Conservation (phyloP, 2,329 filamentous ascomycete genomes). For the Penicillium sp. region DNA sequence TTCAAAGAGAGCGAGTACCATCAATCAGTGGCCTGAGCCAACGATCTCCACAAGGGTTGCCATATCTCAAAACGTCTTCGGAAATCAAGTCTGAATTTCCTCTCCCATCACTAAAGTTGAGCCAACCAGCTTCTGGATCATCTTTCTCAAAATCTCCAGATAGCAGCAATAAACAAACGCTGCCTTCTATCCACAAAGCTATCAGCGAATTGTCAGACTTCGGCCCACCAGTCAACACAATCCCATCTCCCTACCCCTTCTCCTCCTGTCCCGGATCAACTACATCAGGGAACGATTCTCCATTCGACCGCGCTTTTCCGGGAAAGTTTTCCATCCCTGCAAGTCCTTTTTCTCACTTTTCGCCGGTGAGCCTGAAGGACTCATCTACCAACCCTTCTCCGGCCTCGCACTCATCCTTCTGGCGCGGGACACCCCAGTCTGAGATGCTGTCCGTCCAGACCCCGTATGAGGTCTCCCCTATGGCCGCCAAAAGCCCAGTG, state of each 20-base stretch:
- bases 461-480: slow-evolving; percentile 32
- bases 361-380: slow-evolving; percentile 41
- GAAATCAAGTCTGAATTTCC: slow-evolving; percentile 33
- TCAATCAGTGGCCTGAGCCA: slow-evolving; percentile 10
- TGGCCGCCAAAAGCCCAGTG: slow-evolving; percentile 37
- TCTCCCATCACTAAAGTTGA: slow-evolving; percentile 43
- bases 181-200: slow-evolving; percentile 45
- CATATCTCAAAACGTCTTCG: slow-evolving; percentile 29
- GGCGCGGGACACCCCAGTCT: slow-evolving; percentile 29
- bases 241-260: slow-evolving; percentile 25
- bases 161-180: slow-evolving; percentile 32
- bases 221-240: slow-evolving; percentile 22
- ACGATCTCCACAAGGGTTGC: slow-evolving; percentile 11
- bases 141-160: slow-evolving; percentile 36
- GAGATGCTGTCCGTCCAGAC: slow-evolving; percentile 30
- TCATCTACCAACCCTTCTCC: slow-evolving; percentile 39
- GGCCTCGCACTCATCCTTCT: slow-evolving; percentile 32
- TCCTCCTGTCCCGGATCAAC: slow-evolving; percentile 30
- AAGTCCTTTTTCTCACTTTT: slow-evolving; percentile 40
- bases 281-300: slow-evolving; percentile 27
- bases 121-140: slow-evolving; percentile 30
- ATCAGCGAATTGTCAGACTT: slow-evolving; percentile 36
- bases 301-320: slow-evolving; percentile 35
- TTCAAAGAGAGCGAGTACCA: neutral
- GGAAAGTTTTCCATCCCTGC: slow-evolving; percentile 33